Base-by-base conservation (phyloP, 106 monocot genomes). In the Acorus calamus region DNA sequence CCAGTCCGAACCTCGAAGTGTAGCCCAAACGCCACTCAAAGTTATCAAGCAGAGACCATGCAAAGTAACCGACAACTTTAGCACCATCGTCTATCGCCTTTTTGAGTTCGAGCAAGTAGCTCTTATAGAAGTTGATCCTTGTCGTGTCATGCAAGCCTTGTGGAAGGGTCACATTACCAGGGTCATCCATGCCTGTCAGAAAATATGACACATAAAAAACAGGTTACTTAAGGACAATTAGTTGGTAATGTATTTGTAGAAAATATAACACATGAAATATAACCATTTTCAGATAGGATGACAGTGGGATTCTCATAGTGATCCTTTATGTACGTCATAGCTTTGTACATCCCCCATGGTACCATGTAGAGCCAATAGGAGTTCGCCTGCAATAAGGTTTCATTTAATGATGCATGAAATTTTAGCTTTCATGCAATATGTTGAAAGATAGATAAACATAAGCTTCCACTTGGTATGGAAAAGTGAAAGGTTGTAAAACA, bases 261-360 rank as follows among this genome's bases (percentile, higher is more conserved):
- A 28, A 28, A 28, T 1, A 28, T 28, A 0, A 28, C 28, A 28
- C 28, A 28, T 28, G 28, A 28, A 28, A 28, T 28, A 28, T 28
- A 28, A 28, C 96, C 96, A 71, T 92, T 98, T 79, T 98, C 96
- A 7, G 91, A 78, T 5, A 98, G 70, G 59, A 98, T 81, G 11
- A 98, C 61, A 44, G 78, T 79, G 13, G 91, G 96, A 62, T 92
- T 91, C 13, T 72, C 74, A 55, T 91, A 98, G 6, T 71, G 66
- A 61, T 85, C 78, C 59, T 91, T 98, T 0, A 91, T 74, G 53
- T 91, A 91, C 6, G 76, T 85, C 49, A 98, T 68, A n/a, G 91
- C 80, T 72, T 92, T 98, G 78, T 87, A 85, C 71, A 98, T 80
- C 46, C 96, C 96, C 91, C 91, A 91, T 65, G 96, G 96, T 12